Conservation (phyloP, 2,329 filamentous ascomycete species). For the Cercospora janseana region DNA sequence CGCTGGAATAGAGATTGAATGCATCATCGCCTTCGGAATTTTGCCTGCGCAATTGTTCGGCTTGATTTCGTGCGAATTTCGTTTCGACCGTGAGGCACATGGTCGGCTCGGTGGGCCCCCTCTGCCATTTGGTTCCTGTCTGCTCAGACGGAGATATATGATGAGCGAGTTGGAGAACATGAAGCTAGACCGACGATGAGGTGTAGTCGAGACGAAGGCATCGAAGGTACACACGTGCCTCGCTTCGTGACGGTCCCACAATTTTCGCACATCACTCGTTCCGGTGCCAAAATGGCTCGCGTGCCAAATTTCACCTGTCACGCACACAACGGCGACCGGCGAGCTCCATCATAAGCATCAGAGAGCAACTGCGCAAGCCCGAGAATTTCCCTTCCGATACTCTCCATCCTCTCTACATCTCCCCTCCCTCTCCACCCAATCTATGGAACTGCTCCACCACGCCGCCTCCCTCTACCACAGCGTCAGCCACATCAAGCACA, state of each 20-base stretch:
- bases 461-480: conserved; percentile 36
- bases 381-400: neutral
- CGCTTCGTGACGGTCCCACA: neutral
- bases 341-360: conserved; percentile 12
- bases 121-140: too few species aligned
- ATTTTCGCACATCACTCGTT: neutral
- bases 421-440: neutral
- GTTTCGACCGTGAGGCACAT: too few species aligned
- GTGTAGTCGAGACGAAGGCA: neutral
- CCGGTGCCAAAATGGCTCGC: neutral
- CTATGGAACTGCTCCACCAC: conserved; percentile 34
- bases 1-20: too few species aligned
- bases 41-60: too few species aligned
- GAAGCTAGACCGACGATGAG: too few species aligned
- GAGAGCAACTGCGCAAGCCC: neutral
- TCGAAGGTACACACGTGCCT: neutral
- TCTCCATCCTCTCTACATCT: neutral
- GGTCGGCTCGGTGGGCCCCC: too few species aligned
- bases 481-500: conserved; percentile 34
- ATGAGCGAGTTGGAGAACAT: too few species aligned
- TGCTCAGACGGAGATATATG: too few species aligned
- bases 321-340: conserved; percentile 9
- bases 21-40: too few species aligned
- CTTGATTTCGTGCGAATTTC: too few species aligned
- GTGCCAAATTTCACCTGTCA: neutral